Base-by-base conservation (phyloP, 2,329 filamentous ascomycete genomes). In the Aureobasidium sp. region DNA sequence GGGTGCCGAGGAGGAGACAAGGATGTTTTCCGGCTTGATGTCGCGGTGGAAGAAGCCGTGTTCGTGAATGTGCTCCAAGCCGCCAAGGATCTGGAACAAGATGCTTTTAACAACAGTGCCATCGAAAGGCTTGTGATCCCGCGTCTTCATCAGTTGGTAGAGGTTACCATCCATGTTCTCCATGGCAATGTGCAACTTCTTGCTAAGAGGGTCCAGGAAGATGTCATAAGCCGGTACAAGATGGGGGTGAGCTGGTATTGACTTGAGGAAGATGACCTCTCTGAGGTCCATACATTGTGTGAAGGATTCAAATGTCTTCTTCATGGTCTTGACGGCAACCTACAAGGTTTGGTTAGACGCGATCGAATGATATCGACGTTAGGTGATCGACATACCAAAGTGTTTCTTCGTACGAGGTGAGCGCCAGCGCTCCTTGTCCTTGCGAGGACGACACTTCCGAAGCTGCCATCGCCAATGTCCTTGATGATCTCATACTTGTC, bases 261-360 rank as follows among this genome's bases (percentile, higher is more conserved):
- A 93, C 70, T 90, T 87, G 49, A 99, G 79, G 75, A 99, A 99
- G 72, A 99, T 94, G 65, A 99, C 94, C 74, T 99, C 94, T 64
- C 94, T 87, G 58, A 99, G 83, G 74, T 99, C 94, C 65, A 96
- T 77, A 73, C 94, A 99, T 57, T 91, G 88, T 17, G 84, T 78
- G 71, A 96, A 91, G 1, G 90, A 95, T 68, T 97, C 92, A 69
- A 97, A 99, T 0, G 88, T 92, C 83, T 99, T 99, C 82, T 99
- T 99, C 94, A 99, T 99, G 6, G 94, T 97, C 78, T 99, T 99
- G 77, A 99, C 96, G 45, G 94, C 94, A 69, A 99, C 89, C 94
- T 97, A 62, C 40, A 61, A 43, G 60, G 61, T 63, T 64, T 53
- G 67, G 64, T 53, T 63, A 42, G 49, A 45, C 47, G 11, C 10